These are phyloP conservation scores for Lithospermum erythrorhizon DNA, from an alignment of 257 asterid species.

Conservation along the genomic window DNA sequence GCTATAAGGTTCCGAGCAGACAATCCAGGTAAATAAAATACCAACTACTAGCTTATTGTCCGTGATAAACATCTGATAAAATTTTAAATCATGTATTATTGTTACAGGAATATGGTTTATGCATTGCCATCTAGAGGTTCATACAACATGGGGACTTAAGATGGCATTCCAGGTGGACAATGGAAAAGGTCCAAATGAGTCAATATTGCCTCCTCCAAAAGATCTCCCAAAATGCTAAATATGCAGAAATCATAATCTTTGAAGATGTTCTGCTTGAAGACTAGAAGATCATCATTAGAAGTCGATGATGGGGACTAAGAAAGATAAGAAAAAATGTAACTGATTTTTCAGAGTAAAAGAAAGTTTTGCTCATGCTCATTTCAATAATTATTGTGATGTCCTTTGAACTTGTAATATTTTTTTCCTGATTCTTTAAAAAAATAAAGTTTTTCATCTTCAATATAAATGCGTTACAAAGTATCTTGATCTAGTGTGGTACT, in stretches of 20 bases:
- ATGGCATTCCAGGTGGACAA: slow-evolving; percentile 92
- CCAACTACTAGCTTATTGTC: not conserved
- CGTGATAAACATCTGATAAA: not conserved
- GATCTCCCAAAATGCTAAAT: slow-evolving; percentile 17
- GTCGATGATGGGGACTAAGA: not conserved
- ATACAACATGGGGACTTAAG: slow-evolving; percentile 88
- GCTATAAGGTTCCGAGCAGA: slow-evolving; percentile 83
- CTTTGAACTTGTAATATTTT: slow-evolving; percentile 3
- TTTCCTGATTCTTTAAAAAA: not conserved
- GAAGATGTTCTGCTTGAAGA: not conserved
- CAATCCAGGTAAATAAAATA: slow-evolving; percentile 54
- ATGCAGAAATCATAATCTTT: not conserved
- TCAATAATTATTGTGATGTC: not conserved
- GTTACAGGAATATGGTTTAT: slow-evolving; percentile 90
- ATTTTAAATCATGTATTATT: not conserved
- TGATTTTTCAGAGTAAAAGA: not conserved
- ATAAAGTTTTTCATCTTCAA: not conserved
- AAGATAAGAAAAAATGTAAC: not conserved
- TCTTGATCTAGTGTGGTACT: no score
- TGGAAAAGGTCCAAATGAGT: slow-evolving; percentile 67
- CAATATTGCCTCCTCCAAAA: slow-evolving; percentile 73
- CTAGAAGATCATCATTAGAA: not conserved
- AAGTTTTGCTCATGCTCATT: not conserved
- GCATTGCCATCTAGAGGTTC: slow-evolving; percentile 94
- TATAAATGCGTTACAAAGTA: no score